Evolutionary conservation across 176 grass and related monocot species (phyloP), one percentile per base, ranked within the genome.

Genomic region (Zoysia pacifica): DNA sequence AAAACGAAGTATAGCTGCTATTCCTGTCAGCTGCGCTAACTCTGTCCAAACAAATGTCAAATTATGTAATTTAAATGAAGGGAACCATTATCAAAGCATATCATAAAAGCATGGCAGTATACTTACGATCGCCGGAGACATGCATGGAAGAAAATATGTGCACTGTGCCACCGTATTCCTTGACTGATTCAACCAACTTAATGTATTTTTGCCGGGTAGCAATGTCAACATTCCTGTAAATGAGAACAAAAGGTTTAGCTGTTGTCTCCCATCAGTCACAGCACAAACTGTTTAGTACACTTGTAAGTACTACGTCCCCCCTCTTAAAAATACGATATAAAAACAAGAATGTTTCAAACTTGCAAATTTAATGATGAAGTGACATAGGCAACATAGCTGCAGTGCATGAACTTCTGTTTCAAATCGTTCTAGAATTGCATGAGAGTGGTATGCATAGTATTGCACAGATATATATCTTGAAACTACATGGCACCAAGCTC

Each of bases 91-190:
- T 62, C 3, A 59, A 3, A 59, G 56, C n/a, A 59, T 20, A 20
- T 59, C 56, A 59, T 9, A 59, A 59, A 62, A 62, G 59, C 20
- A 36, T 36, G 20, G 8, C 2, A 62, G 20, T 35, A 62, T 10
- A 91, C 96, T 99, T 60, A 95, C 96, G 93, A 41, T 99, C 90
- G 3, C 97, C 93, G 11, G 97, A 99, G 72, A 88, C 90, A 52
- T 99, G 93, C 96, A 99, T 91, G 54, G 96, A 91, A 72, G 97
- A 99, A 81, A 99, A 95, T 73, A 93, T 89, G 78, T 95, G 88
- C 41, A 93, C 96, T 7, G 81, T 88, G 47, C 90, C 90, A 66
- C 90, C 79, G 5, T 72, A 93, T 77, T 91, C 86, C 81, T 99
- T 93, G 67, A 95, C 80, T 3, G 73, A 80, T 65, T 99, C 86